Conservation (phyloP, 2,329 filamentous ascomycete species). For the Biscogniauxia marginata region DNA sequence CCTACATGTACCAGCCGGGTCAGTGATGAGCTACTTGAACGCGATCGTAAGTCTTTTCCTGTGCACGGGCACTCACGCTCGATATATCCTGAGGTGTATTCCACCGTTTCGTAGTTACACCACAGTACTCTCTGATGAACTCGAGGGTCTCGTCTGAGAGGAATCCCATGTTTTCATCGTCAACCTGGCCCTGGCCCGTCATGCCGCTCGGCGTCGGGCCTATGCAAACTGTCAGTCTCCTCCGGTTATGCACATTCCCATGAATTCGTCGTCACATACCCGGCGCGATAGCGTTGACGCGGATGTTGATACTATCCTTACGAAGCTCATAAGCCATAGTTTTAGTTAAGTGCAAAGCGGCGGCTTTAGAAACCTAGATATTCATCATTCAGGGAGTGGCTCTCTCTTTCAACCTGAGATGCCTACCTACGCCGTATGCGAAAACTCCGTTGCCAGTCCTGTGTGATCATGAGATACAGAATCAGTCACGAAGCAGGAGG, state of each 20-base stretch:
- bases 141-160: neutral
- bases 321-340: slow-evolving; percentile 28
- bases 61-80: neutral
- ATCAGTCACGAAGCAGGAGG: neutral
- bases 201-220: neutral
- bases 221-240: neutral
- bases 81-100: neutral
- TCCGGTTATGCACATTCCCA: neutral
- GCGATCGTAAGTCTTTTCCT: neutral
- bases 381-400: neutral
- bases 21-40: neutral
- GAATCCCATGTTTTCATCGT: neutral
- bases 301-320: slow-evolving; percentile 28
- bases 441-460: slow-evolving; percentile 25
- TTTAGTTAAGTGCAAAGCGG: slow-evolving; percentile 26
- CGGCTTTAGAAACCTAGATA: slow-evolving; percentile 26
- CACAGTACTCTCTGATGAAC: neutral
- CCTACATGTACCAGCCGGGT: slow-evolving; percentile 8
- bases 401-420: neutral
- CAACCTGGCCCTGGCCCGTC: neutral
- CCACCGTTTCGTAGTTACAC: neutral
- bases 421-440: slow-evolving; percentile 25
- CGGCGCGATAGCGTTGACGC: slow-evolving; percentile 27
- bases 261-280: slow-evolving; percentile 14
- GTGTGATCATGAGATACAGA: neutral